Conservation (phyloP, 2,329 filamentous ascomycete species). For the Trichoderma oligosporum region DNA sequence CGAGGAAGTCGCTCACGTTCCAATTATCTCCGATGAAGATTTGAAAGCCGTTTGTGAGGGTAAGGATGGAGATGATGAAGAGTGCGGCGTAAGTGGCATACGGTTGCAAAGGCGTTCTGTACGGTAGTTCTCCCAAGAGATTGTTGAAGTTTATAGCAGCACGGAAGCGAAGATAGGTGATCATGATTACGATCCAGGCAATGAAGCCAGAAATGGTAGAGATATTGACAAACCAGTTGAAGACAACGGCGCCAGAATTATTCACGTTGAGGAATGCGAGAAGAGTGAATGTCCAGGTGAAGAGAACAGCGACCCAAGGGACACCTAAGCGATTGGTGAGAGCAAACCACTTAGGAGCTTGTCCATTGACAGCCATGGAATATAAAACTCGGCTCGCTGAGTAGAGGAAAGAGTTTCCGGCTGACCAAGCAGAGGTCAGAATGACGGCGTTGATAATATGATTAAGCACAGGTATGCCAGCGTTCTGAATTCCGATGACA, state of each 20-base stretch:
- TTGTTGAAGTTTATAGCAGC: conserved; percentile 52
- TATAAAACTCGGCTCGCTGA: conserved; percentile 67
- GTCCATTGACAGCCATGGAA: conserved; percentile 62
- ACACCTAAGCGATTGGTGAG: conserved; percentile 59
- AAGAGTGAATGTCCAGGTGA: conserved; percentile 57
- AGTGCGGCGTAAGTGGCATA: conserved; percentile 63
- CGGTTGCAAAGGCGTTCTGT: conserved; percentile 52
- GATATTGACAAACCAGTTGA: conserved; percentile 69
- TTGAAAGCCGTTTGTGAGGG: conserved; percentile 70
- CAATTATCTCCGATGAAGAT: conserved; percentile 67
- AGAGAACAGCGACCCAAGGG: conserved; percentile 52
- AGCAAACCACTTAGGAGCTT: conserved; percentile 60
- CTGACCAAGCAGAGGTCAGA: conserved; percentile 62
- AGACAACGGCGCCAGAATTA: conserved; percentile 59
- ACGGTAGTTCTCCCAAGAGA: conserved; percentile 50
- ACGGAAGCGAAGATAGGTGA: conserved; percentile 58
- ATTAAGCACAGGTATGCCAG: conserved; percentile 60
- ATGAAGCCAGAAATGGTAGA: conserved; percentile 60
- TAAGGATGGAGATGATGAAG: conserved; percentile 56
- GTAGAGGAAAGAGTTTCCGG: conserved; percentile 60
- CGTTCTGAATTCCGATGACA: conserved; percentile 63
- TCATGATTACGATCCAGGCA: conserved; percentile 56
- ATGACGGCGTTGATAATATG: conserved; percentile 66
- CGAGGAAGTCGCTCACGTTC: conserved; percentile 60
- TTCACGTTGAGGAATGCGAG: conserved; percentile 68